phyloP scores from a whole-genome alignment of 2,329 filamentous ascomycete genomes.

The Escovopsis weberi region DNA sequence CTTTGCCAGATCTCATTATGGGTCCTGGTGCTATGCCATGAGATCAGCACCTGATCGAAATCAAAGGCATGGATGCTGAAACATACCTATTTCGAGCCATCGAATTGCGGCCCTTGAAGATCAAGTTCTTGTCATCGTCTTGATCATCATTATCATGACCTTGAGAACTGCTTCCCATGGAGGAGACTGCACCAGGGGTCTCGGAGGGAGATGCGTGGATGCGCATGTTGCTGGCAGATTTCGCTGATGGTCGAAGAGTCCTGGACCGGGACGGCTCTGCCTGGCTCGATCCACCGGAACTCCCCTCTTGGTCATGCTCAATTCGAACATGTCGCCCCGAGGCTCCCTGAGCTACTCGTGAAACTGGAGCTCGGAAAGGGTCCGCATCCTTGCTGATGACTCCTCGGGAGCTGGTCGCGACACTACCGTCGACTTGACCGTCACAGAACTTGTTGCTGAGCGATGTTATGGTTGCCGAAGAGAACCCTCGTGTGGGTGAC shows the following conservation, averaged over 20 bases:
- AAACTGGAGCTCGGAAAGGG: slow-evolving; percentile 8
- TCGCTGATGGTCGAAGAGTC: background rate
- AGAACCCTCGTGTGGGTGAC: slow-evolving; percentile 31
- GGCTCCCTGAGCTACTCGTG: slow-evolving; percentile 1
- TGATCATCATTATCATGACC: slow-evolving; percentile 11
- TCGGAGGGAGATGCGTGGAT: background rate
- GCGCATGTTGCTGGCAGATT: background rate
- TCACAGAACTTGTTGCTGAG: background rate
- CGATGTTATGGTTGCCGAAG: slow-evolving; percentile 3
- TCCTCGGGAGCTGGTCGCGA: background rate
- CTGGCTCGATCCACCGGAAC: background rate
- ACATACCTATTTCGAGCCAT: slow-evolving; percentile 18
- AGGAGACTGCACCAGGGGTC: background rate
- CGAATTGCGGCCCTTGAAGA: slow-evolving; percentile 23
- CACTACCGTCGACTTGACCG: background rate
- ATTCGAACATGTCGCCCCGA: background rate
- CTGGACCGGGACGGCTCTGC: background rate
- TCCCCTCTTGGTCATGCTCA: background rate
- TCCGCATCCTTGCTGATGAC: slow-evolving; percentile 3
- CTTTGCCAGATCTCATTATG: slow-evolving; percentile 32
- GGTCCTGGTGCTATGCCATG: slow-evolving; percentile 22
- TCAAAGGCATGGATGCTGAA: background rate
- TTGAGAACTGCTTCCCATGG: slow-evolving; percentile 1
- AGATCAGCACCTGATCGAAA: slow-evolving; percentile 1
- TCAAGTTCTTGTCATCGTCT: slow-evolving; percentile 20